These are phyloP conservation scores for Trichophyton rubrum DNA, from an alignment of 2,329 filamentous ascomycete genomes.

Conservation along the genomic window DNA sequence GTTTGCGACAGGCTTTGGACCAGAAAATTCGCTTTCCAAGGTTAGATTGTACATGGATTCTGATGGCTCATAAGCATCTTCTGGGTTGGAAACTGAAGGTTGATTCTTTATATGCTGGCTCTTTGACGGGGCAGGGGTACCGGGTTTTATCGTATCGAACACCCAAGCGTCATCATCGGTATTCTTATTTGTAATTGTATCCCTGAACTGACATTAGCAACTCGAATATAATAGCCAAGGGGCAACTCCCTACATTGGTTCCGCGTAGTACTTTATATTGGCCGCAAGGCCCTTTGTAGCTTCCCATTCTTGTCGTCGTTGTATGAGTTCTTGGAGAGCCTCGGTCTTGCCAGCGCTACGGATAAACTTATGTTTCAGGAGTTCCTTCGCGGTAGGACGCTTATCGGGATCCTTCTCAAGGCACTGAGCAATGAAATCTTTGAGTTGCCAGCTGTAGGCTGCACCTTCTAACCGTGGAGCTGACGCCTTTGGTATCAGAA, in stretches of 20 bases:
- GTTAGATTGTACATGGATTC: conserved; percentile 30
- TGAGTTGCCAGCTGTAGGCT: conserved; percentile 76
- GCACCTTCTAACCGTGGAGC: conserved; percentile 71
- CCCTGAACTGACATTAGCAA: conserved; percentile 27
- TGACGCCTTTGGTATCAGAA: conserved; percentile 78
- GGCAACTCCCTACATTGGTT: conserved; percentile 52
- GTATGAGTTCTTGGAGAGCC: conserved; percentile 72
- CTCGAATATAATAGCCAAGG: neutral
- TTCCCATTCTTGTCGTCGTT: conserved; percentile 68
- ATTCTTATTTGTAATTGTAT: conserved; percentile 49
- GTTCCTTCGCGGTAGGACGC: conserved; percentile 70
- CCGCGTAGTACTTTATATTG: conserved; percentile 79
- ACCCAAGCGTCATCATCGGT: conserved; percentile 79
- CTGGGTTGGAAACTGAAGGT: conserved; percentile 26
- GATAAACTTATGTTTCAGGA: conserved; percentile 82
- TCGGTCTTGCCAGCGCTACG: conserved; percentile 78
- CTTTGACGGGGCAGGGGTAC: conserved; percentile 47
- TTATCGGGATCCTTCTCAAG: conserved; percentile 83
- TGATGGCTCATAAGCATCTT: conserved; percentile 26
- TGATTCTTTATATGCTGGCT: conserved; percentile 40
- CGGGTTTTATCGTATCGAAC: conserved; percentile 77
- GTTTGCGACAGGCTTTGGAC: conserved; percentile 43
- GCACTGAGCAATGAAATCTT: conserved; percentile 83
- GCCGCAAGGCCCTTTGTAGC: conserved; percentile 55
- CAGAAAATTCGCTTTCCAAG: conserved; percentile 34